A percentile compares a stretch with the other conserved stretches of the same genome.
Conservation (phyloP, 202 grass and related monocot species). For the Brachypodium distachyon region DNA sequence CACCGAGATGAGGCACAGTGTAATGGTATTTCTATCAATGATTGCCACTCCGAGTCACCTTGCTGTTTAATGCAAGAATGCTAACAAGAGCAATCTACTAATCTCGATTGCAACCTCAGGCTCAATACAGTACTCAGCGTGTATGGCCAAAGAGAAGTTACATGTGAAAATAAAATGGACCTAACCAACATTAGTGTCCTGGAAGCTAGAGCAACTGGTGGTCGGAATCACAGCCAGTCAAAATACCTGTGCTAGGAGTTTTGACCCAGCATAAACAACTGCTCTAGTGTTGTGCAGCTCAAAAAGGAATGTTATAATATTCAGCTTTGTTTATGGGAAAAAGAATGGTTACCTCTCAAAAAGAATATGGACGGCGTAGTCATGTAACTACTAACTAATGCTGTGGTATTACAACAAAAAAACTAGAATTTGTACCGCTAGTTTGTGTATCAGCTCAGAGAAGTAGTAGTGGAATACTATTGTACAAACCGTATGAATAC, state of each 20-base stretch:
- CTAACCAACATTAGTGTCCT: no score
- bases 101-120: not conserved
- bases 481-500: conserved; percentile 22
- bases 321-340: not conserved
- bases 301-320: no score
- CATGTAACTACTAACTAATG: conserved; percentile 5
- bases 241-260: not conserved
- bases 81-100: not conserved
- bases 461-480: conserved; percentile 17
- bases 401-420: conserved; percentile 25
- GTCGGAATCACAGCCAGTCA: not conserved
- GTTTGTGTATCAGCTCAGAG: conserved; percentile 8
- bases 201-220: not conserved
- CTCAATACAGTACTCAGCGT: not conserved
- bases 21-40: conserved; percentile 17
- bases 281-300: no score
- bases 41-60: conserved; percentile 2
- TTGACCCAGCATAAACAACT: not conserved
- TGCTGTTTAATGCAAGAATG: not conserved
- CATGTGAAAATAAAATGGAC: not conserved
- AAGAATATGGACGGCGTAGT: not conserved
- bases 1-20: not conserved
- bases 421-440: conserved; percentile 10
- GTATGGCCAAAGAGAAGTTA: not conserved
- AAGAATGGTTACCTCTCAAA: conserved; percentile 3